Evolutionary conservation across 2,329 filamentous ascomycete species (phyloP), one percentile per base, ranked within the genome.

Genomic region (Colletotrichum gloeosporioides): DNA sequence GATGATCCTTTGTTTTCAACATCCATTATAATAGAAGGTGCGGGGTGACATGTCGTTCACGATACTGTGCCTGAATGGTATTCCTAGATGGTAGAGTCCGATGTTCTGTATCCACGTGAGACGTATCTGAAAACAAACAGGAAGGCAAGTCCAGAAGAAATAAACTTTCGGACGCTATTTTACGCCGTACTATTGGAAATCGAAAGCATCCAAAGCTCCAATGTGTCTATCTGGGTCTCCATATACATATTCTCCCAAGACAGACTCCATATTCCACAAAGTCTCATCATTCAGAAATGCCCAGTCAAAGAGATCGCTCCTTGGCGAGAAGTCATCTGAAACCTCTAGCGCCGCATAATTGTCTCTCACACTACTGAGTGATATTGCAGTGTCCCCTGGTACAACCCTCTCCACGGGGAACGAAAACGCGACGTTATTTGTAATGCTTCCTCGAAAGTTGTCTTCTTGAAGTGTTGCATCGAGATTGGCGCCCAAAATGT

Each of bases 231-330:
- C 65, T 6, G 70, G 65, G 32, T 79, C 78, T 13, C 75, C 78
- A 29, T 79, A 78, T 9, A 76, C 78, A 29, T 78, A 79, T 31
- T 79, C 75, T 22, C 78, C 77, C 22, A 79, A 53, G 22, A 73
- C 69, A 8, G 68, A 69, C 27, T 78, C 76, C 77, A 78, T 79
- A 18, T 78, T 79, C 78, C 78, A 79, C 13, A 78, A 15, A 12
- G 75, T 64, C 10, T 76, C 77, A 25, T 79, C 76, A 10, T 78
- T 73, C 1, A 78, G 57, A n/a, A 79, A 79, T 4, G 74, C 74
- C 77, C 77, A 75, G 13, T 76, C 65, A 18, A 77, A 34, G 6
- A 77, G 39, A 22, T 67, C 67, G 12, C 59, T 55, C 2, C 18
- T 32, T 7, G 71, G 66, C 31, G 71, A 73, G n/a, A 69, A n/a